Evolutionary conservation across 164 flowering plant species (phyloP), one percentile per base, ranked within the genome.

Genomic region (Nymphaea colorata): DNA sequence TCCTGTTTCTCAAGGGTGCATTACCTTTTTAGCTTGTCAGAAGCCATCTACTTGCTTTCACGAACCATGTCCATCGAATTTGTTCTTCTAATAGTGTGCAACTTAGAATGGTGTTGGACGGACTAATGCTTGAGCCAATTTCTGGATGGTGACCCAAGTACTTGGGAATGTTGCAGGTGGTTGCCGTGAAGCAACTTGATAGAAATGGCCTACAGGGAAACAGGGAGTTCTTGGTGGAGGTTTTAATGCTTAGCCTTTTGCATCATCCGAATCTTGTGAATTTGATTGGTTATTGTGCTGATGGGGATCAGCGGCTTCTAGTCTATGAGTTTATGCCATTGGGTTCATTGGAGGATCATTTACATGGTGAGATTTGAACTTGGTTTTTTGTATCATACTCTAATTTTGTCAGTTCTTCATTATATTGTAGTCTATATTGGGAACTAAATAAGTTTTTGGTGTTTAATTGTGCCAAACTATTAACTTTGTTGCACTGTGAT

Each of bases 221-320:
- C 66, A 81, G 96, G 67, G 98, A 91, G 62, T 91, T 89, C 72
- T 70, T 91, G 72, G 98, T 91, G 70, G 96, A 91, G 80, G 94
- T 91, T 79, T 93, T 91, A 67, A 91, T 91, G 97, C 97, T 91
- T 71, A 89, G 93, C 77, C 88, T 89, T 44, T 76, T 91, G 68
- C 93, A 91, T 71, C 97, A 91, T 73, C 80, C 83, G 43, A 91
- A 87, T 78, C 91, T 91, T 66, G 95, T 91, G 69, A 91, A 89
- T 76, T 76, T 91, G 82, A 89, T 87, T 68, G 97, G 97, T 61
- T 91, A 91, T 76, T 89, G 95, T 76, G 97, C 96, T 47, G 96
- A 91, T 68, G 97, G 97, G 55, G 97, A 89, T 69, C 96, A 91
- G 70, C 89, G 98, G 66, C 98, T 91, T 66, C 98, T 91, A 74